These are phyloP conservation scores for Colletotrichum euphorbiae DNA, from an alignment of 2,329 filamentous ascomycete genomes.

Conservation along the genomic window DNA sequence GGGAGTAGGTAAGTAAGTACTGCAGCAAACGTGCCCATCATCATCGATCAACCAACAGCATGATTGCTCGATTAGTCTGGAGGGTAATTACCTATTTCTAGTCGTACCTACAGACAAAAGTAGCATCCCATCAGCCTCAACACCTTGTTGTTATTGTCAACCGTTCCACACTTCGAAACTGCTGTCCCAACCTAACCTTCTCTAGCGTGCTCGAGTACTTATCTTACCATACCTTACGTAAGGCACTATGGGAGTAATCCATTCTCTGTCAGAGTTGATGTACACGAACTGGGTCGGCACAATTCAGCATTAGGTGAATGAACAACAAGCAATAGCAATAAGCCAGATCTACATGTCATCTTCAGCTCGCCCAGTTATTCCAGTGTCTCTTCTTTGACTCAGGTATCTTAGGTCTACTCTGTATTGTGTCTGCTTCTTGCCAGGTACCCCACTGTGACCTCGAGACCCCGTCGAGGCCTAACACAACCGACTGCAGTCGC, in stretches of 20 bases:
- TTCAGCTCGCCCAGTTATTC: no score
- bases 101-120: no score
- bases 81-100: no score
- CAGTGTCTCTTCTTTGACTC: no score
- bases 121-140: neutral
- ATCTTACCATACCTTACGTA: neutral
- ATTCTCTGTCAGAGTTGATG: neutral
- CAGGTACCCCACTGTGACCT: conserved; percentile 25
- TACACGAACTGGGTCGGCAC: neutral
- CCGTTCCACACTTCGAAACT: neutral
- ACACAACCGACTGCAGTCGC: conserved; percentile 24
- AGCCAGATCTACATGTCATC: neutral
- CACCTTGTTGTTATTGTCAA: neutral
- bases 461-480: conserved; percentile 23
- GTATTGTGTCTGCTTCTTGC: neutral
- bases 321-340: neutral
- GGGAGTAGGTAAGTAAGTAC: no score
- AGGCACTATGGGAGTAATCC: neutral
- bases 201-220: neutral
- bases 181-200: neutral
- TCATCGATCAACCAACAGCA: conserved; percentile 4
- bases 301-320: no score
- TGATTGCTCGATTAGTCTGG: neutral
- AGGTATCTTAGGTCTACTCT: no score
- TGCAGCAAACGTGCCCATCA: conserved; percentile 10